phyloP scores from a whole-genome alignment of 805 yeast genomes.

The Helenozyma baotianmanensis region DNA sequence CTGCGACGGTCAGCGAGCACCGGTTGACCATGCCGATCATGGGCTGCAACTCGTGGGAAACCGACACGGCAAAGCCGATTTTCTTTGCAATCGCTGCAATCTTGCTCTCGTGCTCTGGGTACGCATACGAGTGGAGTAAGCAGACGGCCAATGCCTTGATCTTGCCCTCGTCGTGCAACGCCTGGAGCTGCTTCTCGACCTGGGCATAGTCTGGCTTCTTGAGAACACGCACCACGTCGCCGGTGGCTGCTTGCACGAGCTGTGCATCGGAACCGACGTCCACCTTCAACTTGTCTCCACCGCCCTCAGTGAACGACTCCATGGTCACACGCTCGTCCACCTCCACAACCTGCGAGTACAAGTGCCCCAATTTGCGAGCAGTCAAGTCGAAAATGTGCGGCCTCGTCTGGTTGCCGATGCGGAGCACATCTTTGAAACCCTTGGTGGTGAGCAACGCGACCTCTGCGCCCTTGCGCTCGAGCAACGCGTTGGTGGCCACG shows the following conservation, averaged over 20 bases:
- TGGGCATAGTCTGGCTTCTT: constrained; percentile 25
- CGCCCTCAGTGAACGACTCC: constrained; percentile 28
- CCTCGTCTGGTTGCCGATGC: constrained; percentile 87
- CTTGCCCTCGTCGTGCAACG: constrained; percentile 18
- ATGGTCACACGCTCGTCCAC: constrained; percentile 87
- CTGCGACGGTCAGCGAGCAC: constrained; percentile 40
- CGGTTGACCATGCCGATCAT: constrained; percentile 42
- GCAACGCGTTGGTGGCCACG: constrained; percentile 83
- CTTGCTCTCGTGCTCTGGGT: constrained; percentile 35
- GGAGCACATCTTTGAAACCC: constrained; percentile 79
- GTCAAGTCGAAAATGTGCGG: constrained; percentile 85
- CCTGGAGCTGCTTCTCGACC: constrained; percentile 21
- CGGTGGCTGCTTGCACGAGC: constrained; percentile 33
- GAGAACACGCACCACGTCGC: constrained; percentile 30
- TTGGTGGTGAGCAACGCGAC: constrained; percentile 83
- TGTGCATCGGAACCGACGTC: constrained; percentile 25
- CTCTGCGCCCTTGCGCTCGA: constrained; percentile 87
- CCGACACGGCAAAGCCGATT: constrained; percentile 37
- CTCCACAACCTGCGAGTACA: constrained; percentile 75
- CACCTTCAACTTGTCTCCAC: constrained; percentile 3
- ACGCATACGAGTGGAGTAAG: constrained; percentile 38
- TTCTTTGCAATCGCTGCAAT: constrained; percentile 31
- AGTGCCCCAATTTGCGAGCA: constrained; percentile 63
- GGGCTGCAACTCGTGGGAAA: constrained; percentile 38
- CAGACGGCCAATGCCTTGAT: constrained; percentile 27